Evolutionary conservation across 306 rosid genomes (phyloP), one percentile per base, ranked within the genome.

Genomic region (Carpinus fangiana): DNA sequence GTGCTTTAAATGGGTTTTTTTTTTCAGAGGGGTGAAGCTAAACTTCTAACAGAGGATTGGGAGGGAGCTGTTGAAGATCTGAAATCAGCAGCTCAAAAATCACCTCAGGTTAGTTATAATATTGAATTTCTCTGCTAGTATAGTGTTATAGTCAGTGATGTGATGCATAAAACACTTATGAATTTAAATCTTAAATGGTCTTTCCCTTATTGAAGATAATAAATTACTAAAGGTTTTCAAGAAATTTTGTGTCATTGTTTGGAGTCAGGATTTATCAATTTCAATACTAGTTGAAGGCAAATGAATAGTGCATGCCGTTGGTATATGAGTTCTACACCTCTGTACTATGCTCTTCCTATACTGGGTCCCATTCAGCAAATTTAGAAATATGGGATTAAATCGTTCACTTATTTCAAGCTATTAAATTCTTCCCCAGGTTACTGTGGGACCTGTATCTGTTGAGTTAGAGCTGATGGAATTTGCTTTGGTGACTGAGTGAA

Each of bases 1-100:
- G 69, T 23, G 60, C 38, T 56, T 64, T 55, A 18, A 31, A 45
- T 88, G 17, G 65, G 10, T 80, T 53, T 70, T 82, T n/a, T 77
- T 46, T 71, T 75, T 31, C 89, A 96, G 99, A 90, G 98, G 81
- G 99, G 98, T 70, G 99, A 96, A 88, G 99, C 98, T 52, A 96
- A 96, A 85, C 97, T 96, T 75, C 73, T 96, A 73, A 88, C 79
- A 38, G 98, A 96, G 87, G 99, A 96, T 77, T 96, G 99, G 97
- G 97, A 96, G 69, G 98, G 98, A 77, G 99, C 99, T 50, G 94
- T 93, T 73, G 93, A 91, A 77, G 99, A 96, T 89, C 83, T 93
- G 53, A 96, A 89, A 88, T 72, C 96, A 76, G 99, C 99, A 34
- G 94, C 94, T 84, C 94, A 96, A 87, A 81, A 84, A 70, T 96